A percentile compares a stretch with the other conserved stretches of the same genome.
Conservation (phyloP, 306 rosid genomes). For the Rosa rugosa region DNA sequence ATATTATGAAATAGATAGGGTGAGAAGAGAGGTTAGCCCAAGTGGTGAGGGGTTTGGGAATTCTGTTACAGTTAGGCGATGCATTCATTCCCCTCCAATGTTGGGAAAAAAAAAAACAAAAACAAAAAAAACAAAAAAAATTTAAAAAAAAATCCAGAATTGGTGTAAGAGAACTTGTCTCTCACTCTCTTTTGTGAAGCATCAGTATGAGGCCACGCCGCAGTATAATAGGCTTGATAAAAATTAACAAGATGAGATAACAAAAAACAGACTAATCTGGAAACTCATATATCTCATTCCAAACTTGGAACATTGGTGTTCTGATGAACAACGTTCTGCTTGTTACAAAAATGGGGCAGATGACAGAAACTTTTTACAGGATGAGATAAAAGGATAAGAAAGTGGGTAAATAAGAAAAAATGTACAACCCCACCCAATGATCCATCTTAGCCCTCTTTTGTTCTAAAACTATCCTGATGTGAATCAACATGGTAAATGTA, state of each 20-base stretch:
- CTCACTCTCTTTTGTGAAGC: too few species aligned
- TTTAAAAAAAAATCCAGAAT: too few species aligned
- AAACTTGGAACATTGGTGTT: not conserved
- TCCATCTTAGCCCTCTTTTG: not conserved
- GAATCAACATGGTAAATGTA: not conserved
- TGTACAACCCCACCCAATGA: slow-evolving; percentile 3
- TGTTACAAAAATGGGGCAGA: not conserved
- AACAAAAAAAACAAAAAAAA: too few species aligned
- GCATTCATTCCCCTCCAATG: too few species aligned
- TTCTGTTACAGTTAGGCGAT: too few species aligned
- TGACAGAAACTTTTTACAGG: not conserved
- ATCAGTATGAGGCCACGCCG: too few species aligned
- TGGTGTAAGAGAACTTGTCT: too few species aligned
- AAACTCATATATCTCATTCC: not conserved
- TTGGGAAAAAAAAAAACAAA: too few species aligned
- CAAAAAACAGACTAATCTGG: not conserved
- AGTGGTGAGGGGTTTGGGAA: too few species aligned
- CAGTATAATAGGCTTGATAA: not conserved
- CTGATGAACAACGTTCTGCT: not conserved
- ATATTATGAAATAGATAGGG: too few species aligned
- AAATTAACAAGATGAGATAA: not conserved
- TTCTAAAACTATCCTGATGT: not conserved
- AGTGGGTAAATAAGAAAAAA: not conserved
- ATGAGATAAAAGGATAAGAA: not conserved
- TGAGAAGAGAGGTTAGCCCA: too few species aligned